Evolutionary conservation across 2,329 filamentous ascomycete genomes (phyloP).

Genomic region (Apiospora rasikravindrae): DNA sequence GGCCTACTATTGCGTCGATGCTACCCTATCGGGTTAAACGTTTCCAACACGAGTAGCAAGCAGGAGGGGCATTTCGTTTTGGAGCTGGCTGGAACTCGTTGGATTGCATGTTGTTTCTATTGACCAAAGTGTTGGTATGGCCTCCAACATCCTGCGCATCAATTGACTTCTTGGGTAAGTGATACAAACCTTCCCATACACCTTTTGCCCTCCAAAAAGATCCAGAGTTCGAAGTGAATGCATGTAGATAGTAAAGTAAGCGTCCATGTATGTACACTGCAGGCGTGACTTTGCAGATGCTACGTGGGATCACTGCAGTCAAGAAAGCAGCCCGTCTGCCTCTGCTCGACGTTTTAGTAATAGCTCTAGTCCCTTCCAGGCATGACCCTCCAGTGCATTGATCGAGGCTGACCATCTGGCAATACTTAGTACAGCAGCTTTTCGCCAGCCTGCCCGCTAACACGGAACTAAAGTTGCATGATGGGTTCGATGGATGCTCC

Average conservation of each 20-base stretch:
- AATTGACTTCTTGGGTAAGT: too few species aligned
- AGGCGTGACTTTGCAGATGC: neutral
- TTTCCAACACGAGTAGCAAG: neutral
- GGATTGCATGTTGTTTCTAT: too few species aligned
- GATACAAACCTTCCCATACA: too few species aligned
- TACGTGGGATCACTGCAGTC: too few species aligned
- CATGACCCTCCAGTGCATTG: too few species aligned
- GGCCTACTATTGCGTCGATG: constrained; percentile 17
- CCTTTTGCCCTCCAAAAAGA: too few species aligned
- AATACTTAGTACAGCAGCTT: neutral
- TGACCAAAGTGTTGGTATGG: too few species aligned
- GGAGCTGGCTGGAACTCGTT: neutral
- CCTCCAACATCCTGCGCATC: too few species aligned
- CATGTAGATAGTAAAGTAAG: neutral
- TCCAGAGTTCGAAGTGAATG: neutral
- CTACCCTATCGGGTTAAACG: constrained; percentile 7
- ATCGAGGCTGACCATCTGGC: neutral
- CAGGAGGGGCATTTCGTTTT: neutral
- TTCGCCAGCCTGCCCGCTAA: neutral
- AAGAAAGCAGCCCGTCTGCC: too few species aligned
- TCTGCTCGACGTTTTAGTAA: neutral
- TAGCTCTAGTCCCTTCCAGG: neutral
- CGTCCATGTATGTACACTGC: neutral
- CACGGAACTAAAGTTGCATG: too few species aligned
- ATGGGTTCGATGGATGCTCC: neutral